Evolutionary conservation across 2,329 filamentous ascomycete genomes (phyloP).

Genomic region (Phaeosphaeriaceae sp.): DNA sequence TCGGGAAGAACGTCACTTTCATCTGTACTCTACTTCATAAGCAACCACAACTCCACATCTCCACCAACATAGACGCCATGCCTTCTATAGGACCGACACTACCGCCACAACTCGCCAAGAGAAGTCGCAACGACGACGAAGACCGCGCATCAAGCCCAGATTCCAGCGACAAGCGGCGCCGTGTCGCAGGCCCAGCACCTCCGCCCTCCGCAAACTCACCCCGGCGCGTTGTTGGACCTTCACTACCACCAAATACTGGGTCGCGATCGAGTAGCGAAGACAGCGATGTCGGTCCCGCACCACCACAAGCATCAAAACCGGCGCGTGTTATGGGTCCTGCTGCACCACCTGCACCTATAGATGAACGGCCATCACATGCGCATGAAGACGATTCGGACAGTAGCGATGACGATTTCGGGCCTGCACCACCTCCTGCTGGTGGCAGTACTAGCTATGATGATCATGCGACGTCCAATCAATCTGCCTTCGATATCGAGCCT

Average conservation of each 20-base stretch:
- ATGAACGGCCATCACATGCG: constrained; percentile 55
- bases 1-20: constrained; percentile 12
- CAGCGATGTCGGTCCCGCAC: constrained; percentile 42
- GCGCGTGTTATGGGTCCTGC: constrained; percentile 61
- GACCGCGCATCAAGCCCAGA: constrained; percentile 50
- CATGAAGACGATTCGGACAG: constrained; percentile 44
- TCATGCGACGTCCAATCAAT: constrained; percentile 18
- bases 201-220: constrained; percentile 52
- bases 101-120: constrained; percentile 69
- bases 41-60: constrained; percentile 6
- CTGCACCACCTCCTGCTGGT: constrained; percentile 51
- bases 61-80: constrained; percentile 56
- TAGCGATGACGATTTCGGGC: constrained; percentile 56
- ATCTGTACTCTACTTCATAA: neutral
- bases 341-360: constrained; percentile 59
- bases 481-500: constrained; percentile 44
- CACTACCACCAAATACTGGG: constrained; percentile 55
- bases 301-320: constrained; percentile 53
- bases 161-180: constrained; percentile 58
- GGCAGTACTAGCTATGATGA: constrained; percentile 19
- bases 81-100: constrained; percentile 74
- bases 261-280: constrained; percentile 37
- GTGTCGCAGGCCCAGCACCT: constrained; percentile 64
- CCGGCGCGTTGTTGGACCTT: constrained; percentile 59
- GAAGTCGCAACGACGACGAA: constrained; percentile 58